Percentiles rank a stretch among this genome's conserved stretches.
Evolutionary conservation across 345 rosid species (phyloP).

Genomic region (Linum usitatissimum): DNA sequence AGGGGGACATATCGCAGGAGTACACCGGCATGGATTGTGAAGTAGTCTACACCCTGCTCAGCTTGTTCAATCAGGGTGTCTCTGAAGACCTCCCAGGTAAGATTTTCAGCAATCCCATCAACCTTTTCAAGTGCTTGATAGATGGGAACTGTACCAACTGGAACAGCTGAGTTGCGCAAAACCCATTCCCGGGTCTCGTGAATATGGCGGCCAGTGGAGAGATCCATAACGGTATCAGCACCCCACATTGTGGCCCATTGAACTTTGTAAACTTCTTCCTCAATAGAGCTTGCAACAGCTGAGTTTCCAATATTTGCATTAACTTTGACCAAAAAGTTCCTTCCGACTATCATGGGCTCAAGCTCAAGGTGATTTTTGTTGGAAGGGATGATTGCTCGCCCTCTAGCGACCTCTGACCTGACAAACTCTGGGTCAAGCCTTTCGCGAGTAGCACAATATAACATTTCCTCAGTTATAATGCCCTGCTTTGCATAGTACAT

Average conservation of each 20-base stretch:
- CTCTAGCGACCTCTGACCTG: constrained; percentile 94
- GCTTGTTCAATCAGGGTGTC: constrained; percentile 94
- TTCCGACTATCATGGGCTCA: constrained; percentile 93
- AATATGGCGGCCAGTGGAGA: constrained; percentile 94
- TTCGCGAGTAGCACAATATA: constrained; percentile 86
- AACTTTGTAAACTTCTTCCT: constrained; percentile 97
- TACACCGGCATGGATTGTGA: constrained; percentile 95
- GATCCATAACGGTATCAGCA: constrained; percentile 97
- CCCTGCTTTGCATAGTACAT: constrained; percentile 99
- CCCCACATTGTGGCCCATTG: constrained; percentile 99
- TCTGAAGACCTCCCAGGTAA: constrained; percentile 86
- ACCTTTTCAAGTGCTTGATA: constrained; percentile 98
- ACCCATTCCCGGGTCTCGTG: constrained; percentile 99
- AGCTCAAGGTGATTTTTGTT: constrained; percentile 92
- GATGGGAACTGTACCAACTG: constrained; percentile 94
- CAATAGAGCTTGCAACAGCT: constrained; percentile 89
- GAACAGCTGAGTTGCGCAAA: constrained; percentile 84
- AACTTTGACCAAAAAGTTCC: constrained; percentile 91
- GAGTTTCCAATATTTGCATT: constrained; percentile 98
- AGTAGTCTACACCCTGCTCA: constrained; percentile 97
- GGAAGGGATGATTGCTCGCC: constrained; percentile 94
- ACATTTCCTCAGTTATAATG: constrained; percentile 87
- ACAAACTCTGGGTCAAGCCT: constrained; percentile 95
- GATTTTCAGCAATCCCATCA: constrained; percentile 83
- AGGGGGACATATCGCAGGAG: constrained; percentile 83